Base-by-base conservation (phyloP, 345 rosid species). In the Luvunga scandens region DNA sequence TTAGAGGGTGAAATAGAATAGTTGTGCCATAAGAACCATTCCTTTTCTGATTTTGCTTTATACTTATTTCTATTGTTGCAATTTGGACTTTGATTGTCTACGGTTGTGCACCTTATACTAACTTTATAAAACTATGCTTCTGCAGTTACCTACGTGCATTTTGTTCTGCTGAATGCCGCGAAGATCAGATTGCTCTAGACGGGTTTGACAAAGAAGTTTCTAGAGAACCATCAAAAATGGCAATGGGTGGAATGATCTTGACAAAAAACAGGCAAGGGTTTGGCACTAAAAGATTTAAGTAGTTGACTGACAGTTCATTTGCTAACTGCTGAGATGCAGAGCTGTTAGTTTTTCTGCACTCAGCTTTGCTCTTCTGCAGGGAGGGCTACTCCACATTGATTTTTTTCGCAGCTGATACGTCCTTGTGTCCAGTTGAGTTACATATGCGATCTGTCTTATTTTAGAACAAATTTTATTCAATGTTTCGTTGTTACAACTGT, bases 71-170 rank as follows among this genome's bases (percentile, higher is more conserved):
- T 45, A 7, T 19, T 45, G 56, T 66, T 53, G 70, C 14, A 25
- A 9, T 60, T 31, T 21, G 59, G 42, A 27, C 39, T 45, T 19
- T 22, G 25, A 48, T 28, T 21, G 1, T 31, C 25, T 6, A 31
- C 22, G 9, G 33, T 42, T 24, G 33, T 64, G 31, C n/a, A 34
- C 33, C 36, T 76, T 13, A 4, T 56, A 36, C 25, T 69, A 42
- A 53, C 72, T 36, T 9, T 16, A 38, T 34, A 18, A 19, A 36
- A 71, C 9, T 45, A 22, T 57, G 16, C n/a, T 28, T 22, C 39
- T 67, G 77, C 81, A 85, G 88, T n/a, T 64, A 69, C 80, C 72
- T 81, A 31, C 30, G 70, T 18, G 80, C 83, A 42, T 64, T 85
- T 71, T 87, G 87, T 83, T 82, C 82, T 12, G 45, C 27, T 34